These are phyloP conservation scores for Venturia nashicola DNA, from an alignment of 2,329 filamentous ascomycete species.

Conservation along the genomic window DNA sequence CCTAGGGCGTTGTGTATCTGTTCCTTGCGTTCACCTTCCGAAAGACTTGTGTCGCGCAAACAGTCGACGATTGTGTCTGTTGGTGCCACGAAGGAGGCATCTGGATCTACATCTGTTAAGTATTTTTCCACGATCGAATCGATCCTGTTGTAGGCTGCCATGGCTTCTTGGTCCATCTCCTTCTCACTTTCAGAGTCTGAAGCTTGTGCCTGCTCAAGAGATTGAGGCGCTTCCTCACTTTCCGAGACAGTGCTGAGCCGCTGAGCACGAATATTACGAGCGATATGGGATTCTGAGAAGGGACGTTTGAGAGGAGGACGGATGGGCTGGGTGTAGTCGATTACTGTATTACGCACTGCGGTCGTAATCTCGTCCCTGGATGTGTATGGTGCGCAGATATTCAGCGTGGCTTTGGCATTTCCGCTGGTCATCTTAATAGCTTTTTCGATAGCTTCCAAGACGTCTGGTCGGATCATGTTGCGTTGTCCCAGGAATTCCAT, in stretches of 20 bases:
- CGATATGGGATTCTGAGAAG: slow-evolving; percentile 81
- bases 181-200: neutral
- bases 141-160: slow-evolving; percentile 6
- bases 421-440: slow-evolving; percentile 77
- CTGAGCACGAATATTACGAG: slow-evolving; percentile 60
- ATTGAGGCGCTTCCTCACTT: slow-evolving; percentile 10
- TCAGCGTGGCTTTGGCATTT: slow-evolving; percentile 67
- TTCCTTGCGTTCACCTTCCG: slow-evolving; percentile 3
- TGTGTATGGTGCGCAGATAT: slow-evolving; percentile 97
- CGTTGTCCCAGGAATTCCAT: slow-evolving; percentile 78
- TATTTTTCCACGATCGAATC: slow-evolving; percentile 7
- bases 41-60: slow-evolving; percentile 2
- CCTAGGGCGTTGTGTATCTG: neutral
- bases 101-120: neutral
- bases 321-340: slow-evolving; percentile 69
- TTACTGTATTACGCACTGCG: slow-evolving; percentile 75
- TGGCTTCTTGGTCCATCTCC: slow-evolving; percentile 5
- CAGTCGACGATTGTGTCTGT: slow-evolving; percentile 7
- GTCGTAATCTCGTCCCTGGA: slow-evolving; percentile 90
- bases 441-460: slow-evolving; percentile 75
- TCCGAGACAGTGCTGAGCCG: slow-evolving; percentile 30
- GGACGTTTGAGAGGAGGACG: slow-evolving; percentile 46
- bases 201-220: neutral
- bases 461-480: slow-evolving; percentile 73
- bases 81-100: slow-evolving; percentile 6